Base-by-base conservation (phyloP, 345 rosid genomes). In the Salix dunnii region DNA sequence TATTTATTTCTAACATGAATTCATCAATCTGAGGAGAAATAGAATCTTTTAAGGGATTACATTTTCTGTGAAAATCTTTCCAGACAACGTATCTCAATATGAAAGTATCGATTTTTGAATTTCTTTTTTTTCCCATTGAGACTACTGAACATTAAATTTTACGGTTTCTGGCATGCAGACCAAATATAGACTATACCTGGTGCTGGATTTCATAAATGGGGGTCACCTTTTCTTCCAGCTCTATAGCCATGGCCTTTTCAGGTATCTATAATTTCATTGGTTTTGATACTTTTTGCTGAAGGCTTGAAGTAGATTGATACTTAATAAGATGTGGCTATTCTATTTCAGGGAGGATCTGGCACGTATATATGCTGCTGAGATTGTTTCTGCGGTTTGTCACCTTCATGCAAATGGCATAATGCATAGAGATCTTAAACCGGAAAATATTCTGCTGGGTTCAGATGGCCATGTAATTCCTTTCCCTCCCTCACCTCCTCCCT, bases 361-460 rank as follows among this genome's bases (percentile, higher is more conserved):
- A 72, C 93, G 99, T 70, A 73, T 93, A 38, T 95, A 95, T 82
- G 85, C 91, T 80, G 99, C 99, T 63, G 99, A 95, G 79, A 89
- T 91, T 64, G 88, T 91, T 80, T 95, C 94, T 80, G 98, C 98
- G 0, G 96, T 95, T 53, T 81, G 91, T 27, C 99, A 95, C 75
- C 98, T 95, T 73, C 99, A 95, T 84, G 88, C 87, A 86, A 93
- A 95, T 68, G 98, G 97, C 78, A 89, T 95, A 74, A 95, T 95
- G 99, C 99, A 95, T 81, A 89, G 99, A 83, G 99, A 95, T 82
- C 93, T 95, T 25, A 95, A 95, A 80, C 99, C 99, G 3, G 99
- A 95, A 83, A 95, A 95, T 80, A 89, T 95, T 78, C 89, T 95
- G 36, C 71, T 95, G 88, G 97, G 87, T 84, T 86, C 78, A 23